These are phyloP conservation scores for Xerophyta viscosa DNA, from an alignment of 106 monocot species.

Conservation along the genomic window DNA sequence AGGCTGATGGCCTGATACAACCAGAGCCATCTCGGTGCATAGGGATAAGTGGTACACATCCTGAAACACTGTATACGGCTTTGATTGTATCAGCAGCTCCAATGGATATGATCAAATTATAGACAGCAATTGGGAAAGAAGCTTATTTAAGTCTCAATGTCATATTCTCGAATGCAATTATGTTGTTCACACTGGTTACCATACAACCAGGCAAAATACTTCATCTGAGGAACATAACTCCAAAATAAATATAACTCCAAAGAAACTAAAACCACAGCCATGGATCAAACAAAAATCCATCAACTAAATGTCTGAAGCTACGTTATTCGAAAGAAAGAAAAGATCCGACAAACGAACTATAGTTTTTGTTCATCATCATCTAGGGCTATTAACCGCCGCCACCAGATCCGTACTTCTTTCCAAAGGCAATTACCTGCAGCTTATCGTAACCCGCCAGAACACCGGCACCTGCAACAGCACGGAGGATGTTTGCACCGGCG, in stretches of 20 bases:
- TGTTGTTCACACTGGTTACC: too few species aligned
- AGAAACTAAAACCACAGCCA: neutral
- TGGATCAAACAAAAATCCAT: conserved; percentile 2
- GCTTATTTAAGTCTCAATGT: too few species aligned
- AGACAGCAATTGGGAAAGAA: too few species aligned
- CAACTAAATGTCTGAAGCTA: neutral
- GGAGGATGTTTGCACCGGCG: conserved; percentile 34
- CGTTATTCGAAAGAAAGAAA: neutral
- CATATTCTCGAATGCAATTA: too few species aligned
- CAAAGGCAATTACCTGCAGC: conserved; percentile 22
- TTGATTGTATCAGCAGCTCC: too few species aligned
- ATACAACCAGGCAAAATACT: neutral
- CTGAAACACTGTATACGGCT: too few species aligned
- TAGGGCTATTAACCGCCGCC: conserved; percentile 3
- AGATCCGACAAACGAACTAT: neutral
- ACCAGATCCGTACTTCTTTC: conserved; percentile 36
- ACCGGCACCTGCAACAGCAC: conserved; percentile 34
- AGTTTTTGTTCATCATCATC: conserved; percentile 8
- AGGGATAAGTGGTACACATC: too few species aligned
- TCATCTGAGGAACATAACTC: neutral
- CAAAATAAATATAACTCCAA: neutral
- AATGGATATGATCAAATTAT: too few species aligned
- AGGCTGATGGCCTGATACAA: too few species aligned
- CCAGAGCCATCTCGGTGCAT: too few species aligned
- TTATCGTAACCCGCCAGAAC: conserved; percentile 38